A percentile compares a stretch with the other conserved stretches of the same genome.
Conservation (phyloP, 371 early-diverging fungal genomes). For the Choanephora cucurbitarum region DNA sequence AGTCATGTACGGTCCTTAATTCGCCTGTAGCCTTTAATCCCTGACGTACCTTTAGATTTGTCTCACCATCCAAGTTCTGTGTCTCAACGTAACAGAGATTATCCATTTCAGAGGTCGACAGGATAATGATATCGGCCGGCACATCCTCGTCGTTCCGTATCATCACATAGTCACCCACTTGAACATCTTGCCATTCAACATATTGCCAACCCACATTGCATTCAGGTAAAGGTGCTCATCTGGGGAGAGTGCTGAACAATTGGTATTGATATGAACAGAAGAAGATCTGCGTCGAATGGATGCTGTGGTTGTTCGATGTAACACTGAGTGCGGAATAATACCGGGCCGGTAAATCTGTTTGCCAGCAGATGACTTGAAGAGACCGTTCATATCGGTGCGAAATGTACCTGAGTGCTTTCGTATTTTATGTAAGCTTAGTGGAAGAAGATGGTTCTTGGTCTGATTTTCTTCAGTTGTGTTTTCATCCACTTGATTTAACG, state of each 20-base stretch:
- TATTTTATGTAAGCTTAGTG: no score
- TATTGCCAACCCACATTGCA: slow-evolving; percentile 67
- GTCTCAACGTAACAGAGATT: slow-evolving; percentile 95
- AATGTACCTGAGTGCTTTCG: slow-evolving; percentile 34
- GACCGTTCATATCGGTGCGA: slow-evolving; percentile 34
- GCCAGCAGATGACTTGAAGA: slow-evolving; percentile 19
- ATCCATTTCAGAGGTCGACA: slow-evolving; percentile 86
- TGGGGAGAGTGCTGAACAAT: slow-evolving; percentile 30
- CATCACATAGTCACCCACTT: slow-evolving; percentile 91
- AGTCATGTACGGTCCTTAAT: slow-evolving; percentile 58
- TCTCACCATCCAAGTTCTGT: slow-evolving; percentile 95
- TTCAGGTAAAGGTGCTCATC: no score
- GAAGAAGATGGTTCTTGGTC: no score
- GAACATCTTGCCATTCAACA: slow-evolving; percentile 77
- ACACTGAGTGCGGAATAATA: slow-evolving; percentile 44
- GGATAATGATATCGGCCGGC: slow-evolving; percentile 89
- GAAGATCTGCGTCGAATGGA: slow-evolving; percentile 24
- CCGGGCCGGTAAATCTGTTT: slow-evolving; percentile 42
- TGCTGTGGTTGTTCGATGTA: slow-evolving; percentile 36
- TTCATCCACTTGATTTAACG: slow-evolving; percentile 16
- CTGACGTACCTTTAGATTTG: slow-evolving; percentile 91
- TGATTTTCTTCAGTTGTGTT: not conserved
- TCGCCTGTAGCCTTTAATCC: slow-evolving; percentile 73
- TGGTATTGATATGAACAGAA: slow-evolving; percentile 26
- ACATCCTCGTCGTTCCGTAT: slow-evolving; percentile 85